Percentiles rank a stretch among this genome's conserved stretches.
phyloP scores from a whole-genome alignment of 164 flowering plant genomes.

The Vitis vinifera region DNA sequence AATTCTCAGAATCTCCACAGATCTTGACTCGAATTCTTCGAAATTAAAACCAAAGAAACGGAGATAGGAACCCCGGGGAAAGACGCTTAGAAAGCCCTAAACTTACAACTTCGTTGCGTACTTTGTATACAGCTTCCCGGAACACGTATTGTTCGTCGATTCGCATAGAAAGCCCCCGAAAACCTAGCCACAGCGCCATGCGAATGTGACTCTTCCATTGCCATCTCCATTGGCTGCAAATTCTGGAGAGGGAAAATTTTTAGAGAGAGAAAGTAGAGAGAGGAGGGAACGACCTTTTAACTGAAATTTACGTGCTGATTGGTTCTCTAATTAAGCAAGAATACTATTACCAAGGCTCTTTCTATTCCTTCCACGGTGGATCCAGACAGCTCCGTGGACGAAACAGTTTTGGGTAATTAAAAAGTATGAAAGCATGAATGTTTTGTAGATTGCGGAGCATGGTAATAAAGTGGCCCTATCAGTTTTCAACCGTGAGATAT shows the following conservation, averaged over 20 bases:
- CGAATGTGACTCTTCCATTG: constrained; percentile 34
- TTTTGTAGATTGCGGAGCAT: too few relatives aligned
- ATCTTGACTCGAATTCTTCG: constrained; percentile 3
- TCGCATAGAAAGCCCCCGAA: constrained; percentile 14
- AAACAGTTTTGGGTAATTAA: too few relatives aligned
- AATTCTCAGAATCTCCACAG: background rate
- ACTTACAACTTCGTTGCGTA: constrained; percentile 38
- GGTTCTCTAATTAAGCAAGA: too few relatives aligned
- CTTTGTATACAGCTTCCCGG: constrained; percentile 26
- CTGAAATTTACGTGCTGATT: background rate
- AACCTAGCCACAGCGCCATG: constrained; percentile 16
- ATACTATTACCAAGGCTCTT: too few relatives aligned
- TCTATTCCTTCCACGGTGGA: too few relatives aligned
- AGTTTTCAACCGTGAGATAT: too few relatives aligned
- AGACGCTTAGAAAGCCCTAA: constrained; percentile 17
- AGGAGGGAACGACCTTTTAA: background rate
- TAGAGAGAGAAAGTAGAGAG: constrained; percentile 6
- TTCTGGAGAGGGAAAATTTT: background rate
- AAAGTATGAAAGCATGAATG: too few relatives aligned
- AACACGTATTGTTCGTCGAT: constrained; percentile 28
- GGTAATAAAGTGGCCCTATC: too few relatives aligned
- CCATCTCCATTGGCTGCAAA: constrained; percentile 40
- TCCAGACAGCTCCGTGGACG: too few relatives aligned
- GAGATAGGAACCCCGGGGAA: constrained; percentile 1
- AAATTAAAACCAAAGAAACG: background rate